These are phyloP conservation scores for Dendrothele bispora DNA, from an alignment of 768 basidiomycete genomes.

Conservation along the genomic window DNA sequence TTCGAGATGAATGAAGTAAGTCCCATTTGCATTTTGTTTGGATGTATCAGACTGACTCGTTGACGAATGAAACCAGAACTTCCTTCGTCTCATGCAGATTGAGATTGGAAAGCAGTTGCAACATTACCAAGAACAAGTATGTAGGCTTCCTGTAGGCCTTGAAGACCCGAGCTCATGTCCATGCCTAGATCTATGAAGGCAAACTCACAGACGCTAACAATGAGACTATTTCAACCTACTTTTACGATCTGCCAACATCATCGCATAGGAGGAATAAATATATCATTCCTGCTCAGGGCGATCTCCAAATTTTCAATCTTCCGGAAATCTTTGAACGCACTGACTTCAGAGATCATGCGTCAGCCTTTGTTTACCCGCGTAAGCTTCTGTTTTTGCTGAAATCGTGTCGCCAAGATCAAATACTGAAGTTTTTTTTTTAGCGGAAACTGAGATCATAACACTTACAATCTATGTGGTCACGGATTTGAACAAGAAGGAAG, in stretches of 20 bases:
- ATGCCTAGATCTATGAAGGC: slow-evolving; percentile 54
- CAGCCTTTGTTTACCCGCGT: slow-evolving; percentile 69
- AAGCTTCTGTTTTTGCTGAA: slow-evolving; percentile 16
- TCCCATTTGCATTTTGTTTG: slow-evolving; percentile 6
- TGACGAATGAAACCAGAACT: slow-evolving; percentile 44
- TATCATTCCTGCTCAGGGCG: slow-evolving; percentile 57
- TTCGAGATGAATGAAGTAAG: slow-evolving; percentile 66
- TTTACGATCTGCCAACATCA: slow-evolving; percentile 86
- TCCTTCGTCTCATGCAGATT: slow-evolving; percentile 60
- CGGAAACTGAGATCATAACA: slow-evolving; percentile 32
- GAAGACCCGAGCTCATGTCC: slow-evolving; percentile 1
- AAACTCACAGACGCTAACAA: slow-evolving; percentile 52
- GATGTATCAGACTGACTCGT: not conserved
- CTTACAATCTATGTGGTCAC: slow-evolving; percentile 68
- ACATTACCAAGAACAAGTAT: slow-evolving; percentile 74
- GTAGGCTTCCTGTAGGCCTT: slow-evolving; percentile 10
- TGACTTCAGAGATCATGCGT: slow-evolving; percentile 39
- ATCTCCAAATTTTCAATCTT: slow-evolving; percentile 54
- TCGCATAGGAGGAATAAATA: slow-evolving; percentile 70
- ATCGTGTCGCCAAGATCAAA: not conserved
- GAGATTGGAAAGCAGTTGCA: slow-evolving; percentile 61
- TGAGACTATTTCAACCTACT: slow-evolving; percentile 65
- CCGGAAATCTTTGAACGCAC: slow-evolving; percentile 51
- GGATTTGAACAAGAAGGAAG: slow-evolving; percentile 69
- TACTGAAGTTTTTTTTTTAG: slow-evolving; percentile 16